Evolutionary conservation across 2,329 filamentous ascomycete genomes (phyloP).

Genomic region (Microcyclospora tardicrescens): DNA sequence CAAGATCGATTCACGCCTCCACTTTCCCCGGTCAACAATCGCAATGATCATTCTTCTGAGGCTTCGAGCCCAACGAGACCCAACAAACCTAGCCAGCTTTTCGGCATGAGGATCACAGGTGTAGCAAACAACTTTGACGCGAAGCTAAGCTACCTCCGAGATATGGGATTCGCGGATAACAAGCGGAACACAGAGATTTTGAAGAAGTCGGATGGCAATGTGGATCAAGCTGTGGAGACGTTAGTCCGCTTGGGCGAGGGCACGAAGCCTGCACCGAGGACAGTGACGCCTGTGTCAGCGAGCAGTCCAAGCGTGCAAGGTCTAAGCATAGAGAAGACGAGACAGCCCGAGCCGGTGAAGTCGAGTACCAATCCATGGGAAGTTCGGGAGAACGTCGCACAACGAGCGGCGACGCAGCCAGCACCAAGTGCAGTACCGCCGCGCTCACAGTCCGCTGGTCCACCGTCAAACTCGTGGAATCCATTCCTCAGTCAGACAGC

Average conservation of each 20-base stretch:
- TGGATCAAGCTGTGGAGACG: constrained; percentile 77
- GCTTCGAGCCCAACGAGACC: constrained; percentile 11
- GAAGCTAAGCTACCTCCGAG: constrained; percentile 64
- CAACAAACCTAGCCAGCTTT: constrained; percentile 43
- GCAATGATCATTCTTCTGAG: constrained; percentile 12
- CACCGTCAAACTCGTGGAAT: constrained; percentile 44
- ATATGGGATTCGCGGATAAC: constrained; percentile 85
- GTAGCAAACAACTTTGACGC: constrained; percentile 55
- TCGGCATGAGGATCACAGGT: constrained; percentile 31
- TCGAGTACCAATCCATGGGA: constrained; percentile 32
- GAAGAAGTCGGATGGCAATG: constrained; percentile 68
- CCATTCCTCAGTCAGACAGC: constrained; percentile 47
- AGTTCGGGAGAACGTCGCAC: constrained; percentile 24
- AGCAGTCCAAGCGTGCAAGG: constrained; percentile 33
- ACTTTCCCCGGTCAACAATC: constrained; percentile 22
- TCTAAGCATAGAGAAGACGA: constrained; percentile 29
- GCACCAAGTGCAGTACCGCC: constrained; percentile 16
- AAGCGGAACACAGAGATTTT: constrained; percentile 70
- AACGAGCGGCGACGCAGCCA: constrained; percentile 16
- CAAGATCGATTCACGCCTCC: constrained; percentile 23
- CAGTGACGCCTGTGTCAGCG: constrained; percentile 30
- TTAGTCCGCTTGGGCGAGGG: constrained; percentile 72
- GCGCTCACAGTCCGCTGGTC: constrained; percentile 23
- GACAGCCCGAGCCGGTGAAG: constrained; percentile 11
- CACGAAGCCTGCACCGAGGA: constrained; percentile 26